phyloP scores from a whole-genome alignment of 768 basidiomycete genomes.

The Rhodotorula paludigena region DNA sequence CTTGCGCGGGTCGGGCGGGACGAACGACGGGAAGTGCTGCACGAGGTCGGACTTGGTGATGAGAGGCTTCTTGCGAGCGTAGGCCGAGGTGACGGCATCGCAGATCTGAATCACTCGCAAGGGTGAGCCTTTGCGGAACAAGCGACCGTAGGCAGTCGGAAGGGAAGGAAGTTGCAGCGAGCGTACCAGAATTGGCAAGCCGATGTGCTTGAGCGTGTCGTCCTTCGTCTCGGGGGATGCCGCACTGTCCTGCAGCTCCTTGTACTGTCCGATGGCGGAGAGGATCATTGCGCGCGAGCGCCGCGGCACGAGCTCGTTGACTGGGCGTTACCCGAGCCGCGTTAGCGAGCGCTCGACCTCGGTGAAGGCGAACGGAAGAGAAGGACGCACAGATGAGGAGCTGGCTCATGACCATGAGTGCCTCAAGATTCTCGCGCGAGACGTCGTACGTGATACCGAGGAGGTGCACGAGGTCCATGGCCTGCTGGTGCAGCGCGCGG shows the following conservation, averaged over 20 bases:
- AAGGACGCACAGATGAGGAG: slow-evolving; percentile 16
- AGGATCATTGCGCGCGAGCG: background rate
- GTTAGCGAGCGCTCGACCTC: no score
- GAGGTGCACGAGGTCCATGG: slow-evolving; percentile 16
- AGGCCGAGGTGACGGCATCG: slow-evolving; percentile 18
- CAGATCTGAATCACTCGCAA: no score
- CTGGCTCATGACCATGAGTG: slow-evolving; percentile 14
- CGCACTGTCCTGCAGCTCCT: slow-evolving; percentile 11
- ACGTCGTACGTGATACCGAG: background rate
- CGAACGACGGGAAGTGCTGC: background rate
- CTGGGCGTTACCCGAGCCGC: background rate
- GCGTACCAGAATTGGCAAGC: slow-evolving; percentile 9
- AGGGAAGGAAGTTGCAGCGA: background rate
- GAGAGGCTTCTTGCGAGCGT: slow-evolving; percentile 15
- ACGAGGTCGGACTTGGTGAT: slow-evolving; percentile 4
- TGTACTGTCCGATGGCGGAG: slow-evolving; percentile 2
- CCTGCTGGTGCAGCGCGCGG: background rate
- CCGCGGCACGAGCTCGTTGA: slow-evolving; percentile 19
- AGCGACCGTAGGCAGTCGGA: no score
- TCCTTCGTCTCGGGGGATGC: background rate
- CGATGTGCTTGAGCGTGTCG: background rate
- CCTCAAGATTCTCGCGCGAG: slow-evolving; percentile 16
- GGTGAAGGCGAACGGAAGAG: background rate
- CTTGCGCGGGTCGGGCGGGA: background rate
- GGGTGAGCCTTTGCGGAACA: no score